Evolutionary conservation across 177 flowering plant species (phyloP), one percentile per base, ranked within the genome.

Genomic region (Viscum album): DNA sequence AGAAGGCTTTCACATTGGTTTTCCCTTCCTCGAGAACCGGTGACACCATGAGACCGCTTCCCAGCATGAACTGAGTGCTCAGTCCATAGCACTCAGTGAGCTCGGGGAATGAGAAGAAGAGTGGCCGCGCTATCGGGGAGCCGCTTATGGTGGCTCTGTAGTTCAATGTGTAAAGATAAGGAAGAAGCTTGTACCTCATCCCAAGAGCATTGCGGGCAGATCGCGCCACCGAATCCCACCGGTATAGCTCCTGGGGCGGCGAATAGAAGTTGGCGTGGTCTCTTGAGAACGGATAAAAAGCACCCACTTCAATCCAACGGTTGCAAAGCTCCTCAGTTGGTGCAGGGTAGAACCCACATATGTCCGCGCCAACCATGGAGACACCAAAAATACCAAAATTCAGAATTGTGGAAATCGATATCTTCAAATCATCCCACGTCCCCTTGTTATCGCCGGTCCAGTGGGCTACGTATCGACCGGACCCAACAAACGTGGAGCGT

Each of bases 401-500:
- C 30, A 94, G 82, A 80, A 92, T 84, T 19, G 97, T 92, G 1
- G 93, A 83, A 35, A 94, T 92, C 2, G 96, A 88, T 35, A 85
- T 84, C 68, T 64, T 81, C 64, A 94, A 71, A 75, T 92, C 78
- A 19, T 87, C 77, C 96, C 97, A 94, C 0, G 91, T 88, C 0
- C 87, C 99, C 75, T 86, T 60, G 75, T 92, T 92, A 74, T 94
- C 99, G 63, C 99, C 97, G 0, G 97, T 92, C 99, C 97, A 94
- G 64, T 94, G 99, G 1, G 99, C 99, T 19, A 85, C 84, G 72
- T 94, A 92, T 24, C 78, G 71, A 7, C 99, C 99, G 1, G 97
- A 87, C 1, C 99, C 96, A 52, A 89, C 97, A 76, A 71, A 92
- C 26, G 97, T 92, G 13, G 99, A 92, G 28, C 96, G 85, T 0